These are phyloP conservation scores for Stephanodiscus triporus DNA, from an alignment of 108 stramenopile genomes.

Conservation along the genomic window DNA sequence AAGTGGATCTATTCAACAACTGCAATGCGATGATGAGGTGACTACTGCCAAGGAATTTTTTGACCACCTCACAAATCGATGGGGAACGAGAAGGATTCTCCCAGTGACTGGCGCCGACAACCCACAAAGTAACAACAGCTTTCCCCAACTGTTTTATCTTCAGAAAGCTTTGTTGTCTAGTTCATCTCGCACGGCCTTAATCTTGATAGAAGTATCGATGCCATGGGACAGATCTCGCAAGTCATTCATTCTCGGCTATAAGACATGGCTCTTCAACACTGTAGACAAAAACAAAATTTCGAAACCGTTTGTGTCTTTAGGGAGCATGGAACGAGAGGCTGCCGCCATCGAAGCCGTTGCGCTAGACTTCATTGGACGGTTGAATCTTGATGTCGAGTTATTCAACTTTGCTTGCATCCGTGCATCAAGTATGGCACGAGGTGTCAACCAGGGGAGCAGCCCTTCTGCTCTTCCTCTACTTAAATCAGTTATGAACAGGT, in stretches of 20 bases:
- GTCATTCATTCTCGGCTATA: conserved; percentile 30
- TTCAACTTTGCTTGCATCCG: conserved; percentile 40
- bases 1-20: conserved; percentile 11
- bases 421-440: conserved; percentile 7
- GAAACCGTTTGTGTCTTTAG: conserved; percentile 1
- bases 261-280: conserved; percentile 37
- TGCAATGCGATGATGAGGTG: conserved; percentile 24
- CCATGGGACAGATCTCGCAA: conserved; percentile 15
- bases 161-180: conserved; percentile 28
- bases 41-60: conserved; percentile 21
- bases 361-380: conserved; percentile 21
- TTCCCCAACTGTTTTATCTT: conserved; percentile 10
- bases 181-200: conserved; percentile 13
- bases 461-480: conserved; percentile 26
- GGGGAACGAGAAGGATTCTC: conserved; percentile 5
- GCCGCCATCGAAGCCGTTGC: conserved; percentile 36
- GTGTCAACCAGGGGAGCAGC: conserved; percentile 4
- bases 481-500: conserved; percentile 17
- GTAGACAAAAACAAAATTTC: conserved; percentile 15
- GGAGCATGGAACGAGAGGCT: conserved; percentile 29
- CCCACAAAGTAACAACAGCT: background rate
- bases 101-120: background rate
- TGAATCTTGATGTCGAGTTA: conserved; percentile 27
- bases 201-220: conserved; percentile 33
- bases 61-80: conserved; percentile 10